Conservation (phyloP, 2,329 filamentous ascomycete species). For the Colletotrichum sp. region DNA sequence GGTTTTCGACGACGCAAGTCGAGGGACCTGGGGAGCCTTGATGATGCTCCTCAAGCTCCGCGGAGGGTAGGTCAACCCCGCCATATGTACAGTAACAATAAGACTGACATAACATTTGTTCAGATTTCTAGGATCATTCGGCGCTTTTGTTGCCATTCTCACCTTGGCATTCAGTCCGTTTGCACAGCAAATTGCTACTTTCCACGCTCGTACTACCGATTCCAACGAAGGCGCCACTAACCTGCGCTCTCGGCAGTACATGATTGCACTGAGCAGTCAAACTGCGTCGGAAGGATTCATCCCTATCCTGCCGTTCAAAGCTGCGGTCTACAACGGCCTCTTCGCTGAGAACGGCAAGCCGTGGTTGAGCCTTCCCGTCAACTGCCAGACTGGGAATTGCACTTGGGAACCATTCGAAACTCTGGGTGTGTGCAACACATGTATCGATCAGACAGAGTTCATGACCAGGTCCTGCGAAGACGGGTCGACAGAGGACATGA, state of each 20-base stretch:
- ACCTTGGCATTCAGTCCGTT: conserved; percentile 33
- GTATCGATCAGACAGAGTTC: conserved; percentile 28
- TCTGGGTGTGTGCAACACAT: conserved; percentile 24
- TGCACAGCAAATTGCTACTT: conserved; percentile 35
- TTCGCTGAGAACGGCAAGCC: conserved; percentile 35
- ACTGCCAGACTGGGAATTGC: conserved; percentile 24
- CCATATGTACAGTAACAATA: neutral
- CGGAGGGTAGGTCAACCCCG: conserved; percentile 29
- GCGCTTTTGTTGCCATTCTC: conserved; percentile 30
- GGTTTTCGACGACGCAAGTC: conserved; percentile 36
- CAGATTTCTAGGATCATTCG: conserved; percentile 32
- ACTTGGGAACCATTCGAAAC: conserved; percentile 26
- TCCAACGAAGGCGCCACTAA: conserved; percentile 27
- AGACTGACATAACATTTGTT: neutral
- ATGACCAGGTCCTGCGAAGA: conserved; percentile 29
- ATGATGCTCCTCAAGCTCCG: conserved; percentile 28
- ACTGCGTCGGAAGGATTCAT: conserved; percentile 30
- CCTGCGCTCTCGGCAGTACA: conserved; percentile 31
- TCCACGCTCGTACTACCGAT: conserved; percentile 25
- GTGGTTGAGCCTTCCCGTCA: conserved; percentile 12
- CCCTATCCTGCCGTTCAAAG: conserved; percentile 35
- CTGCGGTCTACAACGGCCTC: conserved; percentile 37
- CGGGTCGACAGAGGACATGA: neutral
- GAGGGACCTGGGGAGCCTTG: conserved; percentile 33
- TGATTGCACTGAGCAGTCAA: conserved; percentile 28